These are phyloP conservation scores for Podospora anserina DNA, from an alignment of 495 filamentous ascomycete genomes.

Conservation along the genomic window DNA sequence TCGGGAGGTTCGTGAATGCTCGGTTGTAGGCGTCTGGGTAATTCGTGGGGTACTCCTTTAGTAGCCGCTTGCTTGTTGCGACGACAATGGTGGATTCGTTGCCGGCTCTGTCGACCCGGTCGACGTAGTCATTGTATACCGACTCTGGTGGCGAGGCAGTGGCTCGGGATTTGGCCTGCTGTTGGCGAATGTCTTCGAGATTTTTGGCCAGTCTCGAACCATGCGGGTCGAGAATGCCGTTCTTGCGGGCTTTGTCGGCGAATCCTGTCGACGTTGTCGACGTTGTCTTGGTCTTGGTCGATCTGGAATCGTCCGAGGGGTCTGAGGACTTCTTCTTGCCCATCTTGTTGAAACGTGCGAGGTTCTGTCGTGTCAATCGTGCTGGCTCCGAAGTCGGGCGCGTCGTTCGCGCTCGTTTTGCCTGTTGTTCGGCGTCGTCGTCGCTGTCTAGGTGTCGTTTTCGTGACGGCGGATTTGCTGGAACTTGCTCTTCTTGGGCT, in stretches of 20 bases:
- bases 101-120: constrained; percentile 15
- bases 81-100: constrained; percentile 31
- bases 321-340: constrained; percentile 18
- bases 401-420: neutral
- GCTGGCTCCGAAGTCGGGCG: too few relatives aligned
- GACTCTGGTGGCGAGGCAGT: constrained; percentile 31
- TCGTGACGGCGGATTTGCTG: neutral
- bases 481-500: neutral
- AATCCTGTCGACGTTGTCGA: constrained; percentile 31
- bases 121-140: constrained; percentile 20
- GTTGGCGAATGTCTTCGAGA: constrained; percentile 27
- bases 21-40: constrained; percentile 27
- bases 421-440: neutral
- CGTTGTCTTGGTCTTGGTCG: constrained; percentile 23
- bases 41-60: constrained; percentile 23
- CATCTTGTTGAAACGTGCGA: constrained; percentile 28
- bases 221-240: constrained; percentile 27
- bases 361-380: constrained; percentile 8
- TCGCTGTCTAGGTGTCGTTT: constrained; percentile 1
- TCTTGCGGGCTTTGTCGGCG: constrained; percentile 27
- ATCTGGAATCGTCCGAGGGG: constrained; percentile 15
- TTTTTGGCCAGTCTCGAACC: constrained; percentile 27
- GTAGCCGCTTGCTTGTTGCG: constrained; percentile 10
- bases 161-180: constrained; percentile 20
- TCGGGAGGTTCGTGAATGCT: constrained; percentile 28